Base-by-base conservation (phyloP, 1,284 basidiomycete species). In the Leccinum proliferum region DNA sequence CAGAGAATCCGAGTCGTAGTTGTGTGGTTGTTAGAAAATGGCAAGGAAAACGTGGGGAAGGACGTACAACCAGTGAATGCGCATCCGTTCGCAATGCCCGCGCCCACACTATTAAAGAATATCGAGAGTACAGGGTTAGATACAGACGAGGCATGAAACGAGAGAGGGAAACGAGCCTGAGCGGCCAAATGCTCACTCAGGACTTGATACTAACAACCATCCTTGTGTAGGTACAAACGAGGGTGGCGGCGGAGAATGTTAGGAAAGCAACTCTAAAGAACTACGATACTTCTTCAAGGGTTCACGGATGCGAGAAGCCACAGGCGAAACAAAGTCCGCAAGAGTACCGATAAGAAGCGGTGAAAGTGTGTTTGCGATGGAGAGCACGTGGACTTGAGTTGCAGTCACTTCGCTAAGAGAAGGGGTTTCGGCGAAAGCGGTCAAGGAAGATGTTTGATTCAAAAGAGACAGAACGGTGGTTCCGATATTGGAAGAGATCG, bases 401-500 rank as follows among this genome's bases (percentile, higher is more conserved):
- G 86, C 75, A 2, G 82, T 80, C 21, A 75, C 71, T 29, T 69
- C 75, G 72, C 21, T 74, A 4, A 60, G 67, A 39, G 76, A 73
- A 15, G 70, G 62, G 37, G 66, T 59, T 15, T 61, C 41, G 15
- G 34, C 29, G n/a, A 58, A 60, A 43, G 70, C 52, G 14, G 64
- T 63, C 34, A 70, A 48, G 14, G 72, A 64, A 8, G 72, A 60
- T 1, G 64, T 58, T 32, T 67, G 64, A 25, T 76, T 69, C 21
- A 84, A 81, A 50, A 92, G 78, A 8, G 89, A 85, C 6, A 87
- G 73, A n/a, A 87, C 81, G 59, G 92, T 88, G 3, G 87, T 84
- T 34, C 89, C 90, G 57, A 92, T 85, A 68, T 90, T 92, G 10
- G 88, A 21, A 21, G 21, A 85, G 37, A 92, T 92, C 90, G 57